A percentile compares a stretch with the other conserved stretches of the same genome.
These are phyloP conservation scores for Phalaenopsis hybrid DNA, from an alignment of 116 monocot species.

Conservation along the genomic window DNA sequence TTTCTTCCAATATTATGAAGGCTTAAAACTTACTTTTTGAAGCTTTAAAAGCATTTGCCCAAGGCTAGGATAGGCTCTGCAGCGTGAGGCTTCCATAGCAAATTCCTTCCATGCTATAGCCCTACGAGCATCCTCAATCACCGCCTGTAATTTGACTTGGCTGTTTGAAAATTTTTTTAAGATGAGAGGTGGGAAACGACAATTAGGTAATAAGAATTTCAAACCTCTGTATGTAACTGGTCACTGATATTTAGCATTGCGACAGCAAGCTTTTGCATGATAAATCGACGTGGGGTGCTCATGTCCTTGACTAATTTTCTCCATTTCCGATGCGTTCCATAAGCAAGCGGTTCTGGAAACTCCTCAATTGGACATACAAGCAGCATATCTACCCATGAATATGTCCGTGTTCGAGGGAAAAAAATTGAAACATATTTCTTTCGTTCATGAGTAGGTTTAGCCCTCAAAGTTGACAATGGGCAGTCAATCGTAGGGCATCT, in stretches of 20 bases:
- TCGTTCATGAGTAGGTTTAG: constrained; percentile 89
- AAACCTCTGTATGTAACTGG: constrained; percentile 76
- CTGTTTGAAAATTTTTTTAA: constrained; percentile 8
- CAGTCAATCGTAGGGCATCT: constrained; percentile 61
- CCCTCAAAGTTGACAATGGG: constrained; percentile 72
- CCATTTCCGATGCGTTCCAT: constrained; percentile 72
- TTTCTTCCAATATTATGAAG: not conserved
- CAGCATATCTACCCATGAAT: constrained; percentile 80
- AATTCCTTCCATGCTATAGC: constrained; percentile 70
- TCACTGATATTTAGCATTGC: constrained; percentile 79
- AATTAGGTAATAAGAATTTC: constrained; percentile 5
- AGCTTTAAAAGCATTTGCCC: constrained; percentile 85
- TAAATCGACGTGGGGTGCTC: constrained; percentile 53
- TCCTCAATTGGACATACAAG: constrained; percentile 69
- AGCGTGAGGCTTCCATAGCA: constrained; percentile 72
- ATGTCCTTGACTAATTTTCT: constrained; percentile 71
- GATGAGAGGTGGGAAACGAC: not conserved
- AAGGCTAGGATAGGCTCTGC: constrained; percentile 69
- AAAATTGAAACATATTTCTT: constrained; percentile 76
- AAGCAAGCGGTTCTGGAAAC: constrained; percentile 62
- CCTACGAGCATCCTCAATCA: constrained; percentile 69
- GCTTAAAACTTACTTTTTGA: constrained; percentile 48
- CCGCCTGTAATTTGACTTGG: constrained; percentile 37
- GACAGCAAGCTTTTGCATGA: constrained; percentile 81
- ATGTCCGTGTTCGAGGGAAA: constrained; percentile 78